Evolutionary conservation across 345 rosid genomes (phyloP), one percentile per base, ranked within the genome.

Genomic region (Lepidium sativum): DNA sequence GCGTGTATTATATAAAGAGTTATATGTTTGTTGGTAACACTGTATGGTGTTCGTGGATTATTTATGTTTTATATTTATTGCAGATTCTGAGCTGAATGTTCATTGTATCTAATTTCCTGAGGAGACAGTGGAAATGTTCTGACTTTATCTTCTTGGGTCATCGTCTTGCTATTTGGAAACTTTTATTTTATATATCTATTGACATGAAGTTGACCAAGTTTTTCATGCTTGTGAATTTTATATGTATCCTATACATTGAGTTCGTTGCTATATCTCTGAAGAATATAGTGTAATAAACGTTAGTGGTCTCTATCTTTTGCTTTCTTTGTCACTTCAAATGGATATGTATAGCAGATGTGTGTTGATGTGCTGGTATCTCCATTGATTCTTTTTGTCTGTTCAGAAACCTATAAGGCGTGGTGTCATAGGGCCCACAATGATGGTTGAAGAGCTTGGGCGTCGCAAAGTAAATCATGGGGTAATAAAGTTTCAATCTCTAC

Each of bases 371-470:
- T 59, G 3, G 48, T 65, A 47, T 65, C 54, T 59, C 48, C 4
- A 6, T 48, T 55, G 73, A 65, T 0, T 9, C 11, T 41, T 49
- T 65, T 72, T 58, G 39, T 6, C 49, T 62, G 48, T 68, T 38
- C 80, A 92, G 97, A 77, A 51, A 77, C 96, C 97, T 65, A 86
- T 92, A 69, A 80, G 96, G 79, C 85, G 70, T 69, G 97, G 98
- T 67, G 87, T 84, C 4, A 77, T 83, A 55, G 90, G 97, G 54
- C 98, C 84, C 8, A 71, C 89, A 25, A 74, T 89, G 43, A 80
- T 80, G 82, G 81, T 92, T 72, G 96, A 87, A 80, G 97, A 92
- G 76, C 76, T 82, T 31, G 98, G 97, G 45, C 91, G 86, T 52
- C 88, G 80, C 51, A 82, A 58, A 75, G 79, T 89, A 70, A 77